These are phyloP conservation scores for Backusella liffmaniae DNA, from an alignment of 192 early-diverging fungal genomes.

Conservation along the genomic window DNA sequence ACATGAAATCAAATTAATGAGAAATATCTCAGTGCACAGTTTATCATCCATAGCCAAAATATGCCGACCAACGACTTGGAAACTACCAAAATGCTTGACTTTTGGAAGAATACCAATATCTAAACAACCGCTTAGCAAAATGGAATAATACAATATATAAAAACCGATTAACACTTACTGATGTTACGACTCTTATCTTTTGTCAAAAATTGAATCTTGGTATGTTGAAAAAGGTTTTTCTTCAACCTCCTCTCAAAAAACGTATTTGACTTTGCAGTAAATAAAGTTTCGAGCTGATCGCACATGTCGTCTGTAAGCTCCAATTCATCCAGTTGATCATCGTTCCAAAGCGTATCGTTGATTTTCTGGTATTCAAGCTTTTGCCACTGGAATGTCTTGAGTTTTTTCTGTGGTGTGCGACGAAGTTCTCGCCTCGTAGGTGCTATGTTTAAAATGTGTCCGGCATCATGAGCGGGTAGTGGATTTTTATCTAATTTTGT, in stretches of 20 bases:
- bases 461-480: background rate
- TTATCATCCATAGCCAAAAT: constrained; percentile 67
- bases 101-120: constrained; percentile 32
- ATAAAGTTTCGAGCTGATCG: constrained; percentile 61
- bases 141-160: background rate
- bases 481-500: background rate
- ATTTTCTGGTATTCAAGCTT: constrained; percentile 3
- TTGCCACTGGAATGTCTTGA: background rate
- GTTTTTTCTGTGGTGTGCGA: background rate
- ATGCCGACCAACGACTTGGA: constrained; percentile 61
- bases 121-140: background rate
- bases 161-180: constrained; percentile 21
- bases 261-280: constrained; percentile 58
- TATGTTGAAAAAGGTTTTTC: constrained; percentile 42
- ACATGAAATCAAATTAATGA: constrained; percentile 67
- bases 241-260: constrained; percentile 38
- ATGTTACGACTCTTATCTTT: constrained; percentile 64
- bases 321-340: background rate
- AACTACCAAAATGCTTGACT: constrained; percentile 38
- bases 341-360: background rate
- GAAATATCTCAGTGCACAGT: constrained; percentile 57
- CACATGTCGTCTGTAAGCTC: constrained; percentile 48
- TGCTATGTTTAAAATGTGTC: background rate
- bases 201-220: constrained; percentile 61
- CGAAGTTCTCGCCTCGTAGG: background rate